Percentiles rank a stretch among this genome's conserved stretches.
These are phyloP conservation scores for Phyllachora maydis DNA, from an alignment of 2,329 filamentous ascomycete species.

Conservation along the genomic window DNA sequence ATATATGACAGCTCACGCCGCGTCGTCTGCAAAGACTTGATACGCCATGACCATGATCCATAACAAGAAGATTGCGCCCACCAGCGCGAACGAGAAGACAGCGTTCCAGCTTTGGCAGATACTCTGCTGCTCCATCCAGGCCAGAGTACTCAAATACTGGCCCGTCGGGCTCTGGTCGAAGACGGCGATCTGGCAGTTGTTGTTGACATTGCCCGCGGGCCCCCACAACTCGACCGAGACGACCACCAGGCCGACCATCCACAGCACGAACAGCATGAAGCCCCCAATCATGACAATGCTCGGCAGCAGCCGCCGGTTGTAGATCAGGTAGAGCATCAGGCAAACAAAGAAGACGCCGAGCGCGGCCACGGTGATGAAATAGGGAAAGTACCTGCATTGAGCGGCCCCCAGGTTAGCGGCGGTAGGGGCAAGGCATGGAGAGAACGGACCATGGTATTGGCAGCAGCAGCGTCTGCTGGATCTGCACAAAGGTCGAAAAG, in stretches of 20 bases:
- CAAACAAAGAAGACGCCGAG: slow-evolving; percentile 48
- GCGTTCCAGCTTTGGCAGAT: slow-evolving; percentile 47
- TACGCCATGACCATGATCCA: slow-evolving; percentile 51
- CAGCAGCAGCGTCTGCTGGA: slow-evolving; percentile 32
- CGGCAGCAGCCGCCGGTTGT: slow-evolving; percentile 36
- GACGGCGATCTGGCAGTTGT: slow-evolving; percentile 36
- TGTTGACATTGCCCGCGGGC: slow-evolving; percentile 32
- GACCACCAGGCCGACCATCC: slow-evolving; percentile 43
- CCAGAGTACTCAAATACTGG: slow-evolving; percentile 30
- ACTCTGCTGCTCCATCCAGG: slow-evolving; percentile 40
- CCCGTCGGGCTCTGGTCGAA: slow-evolving; percentile 28
- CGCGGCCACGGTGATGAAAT: slow-evolving; percentile 35
- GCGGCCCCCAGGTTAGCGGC: neutral
- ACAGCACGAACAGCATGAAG: slow-evolving; percentile 47
- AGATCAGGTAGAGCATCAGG: slow-evolving; percentile 41
- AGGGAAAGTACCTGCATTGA: slow-evolving; percentile 47
- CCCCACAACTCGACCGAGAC: slow-evolving; percentile 43
- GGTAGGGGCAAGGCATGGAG: neutral
- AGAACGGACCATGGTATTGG: slow-evolving; percentile 36
- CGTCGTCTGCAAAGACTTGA: slow-evolving; percentile 42
- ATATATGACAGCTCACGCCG: too few species aligned
- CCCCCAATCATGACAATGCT: slow-evolving; percentile 41
- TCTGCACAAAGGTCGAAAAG: slow-evolving; percentile 35
- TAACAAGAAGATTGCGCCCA: slow-evolving; percentile 37
- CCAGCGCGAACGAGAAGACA: slow-evolving; percentile 39